These are phyloP conservation scores for Picea glauca DNA, from an alignment of 75 land plant species.

Conservation along the genomic window DNA sequence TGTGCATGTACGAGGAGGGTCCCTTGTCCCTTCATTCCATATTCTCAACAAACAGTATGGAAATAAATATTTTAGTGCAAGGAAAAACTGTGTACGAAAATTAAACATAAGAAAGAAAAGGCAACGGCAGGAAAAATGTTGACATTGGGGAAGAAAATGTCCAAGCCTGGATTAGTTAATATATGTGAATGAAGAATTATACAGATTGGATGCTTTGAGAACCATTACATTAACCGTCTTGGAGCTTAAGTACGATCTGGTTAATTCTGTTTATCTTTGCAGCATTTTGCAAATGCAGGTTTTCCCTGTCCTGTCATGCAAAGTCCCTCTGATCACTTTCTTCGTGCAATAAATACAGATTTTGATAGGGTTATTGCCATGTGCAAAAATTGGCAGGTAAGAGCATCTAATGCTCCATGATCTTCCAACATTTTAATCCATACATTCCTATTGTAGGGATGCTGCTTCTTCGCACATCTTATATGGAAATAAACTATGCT, in stretches of 20 bases:
- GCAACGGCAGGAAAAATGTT: not conserved
- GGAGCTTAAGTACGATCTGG: conserved; percentile 3
- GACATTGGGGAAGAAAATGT: not conserved
- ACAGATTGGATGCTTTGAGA: not conserved
- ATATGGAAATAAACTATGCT: not conserved
- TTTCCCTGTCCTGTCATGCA: conserved; percentile 92
- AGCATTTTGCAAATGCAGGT: conserved; percentile 92
- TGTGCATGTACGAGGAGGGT: not conserved
- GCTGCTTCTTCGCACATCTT: not conserved
- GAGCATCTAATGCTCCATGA: not conserved
- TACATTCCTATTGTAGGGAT: not conserved
- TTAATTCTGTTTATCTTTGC: conserved; percentile 17
- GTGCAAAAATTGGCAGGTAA: conserved; percentile 81
- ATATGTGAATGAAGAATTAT: not conserved
- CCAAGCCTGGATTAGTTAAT: not conserved
- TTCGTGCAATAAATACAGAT: conserved; percentile 76
- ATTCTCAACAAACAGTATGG: not conserved
- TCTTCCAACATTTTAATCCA: not conserved
- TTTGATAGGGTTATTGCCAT: conserved; percentile 74
- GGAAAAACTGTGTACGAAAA: not conserved
- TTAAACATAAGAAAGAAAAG: not conserved
- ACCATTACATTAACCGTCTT: not conserved
- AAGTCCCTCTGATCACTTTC: conserved; percentile 87
- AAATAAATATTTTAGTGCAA: not conserved
- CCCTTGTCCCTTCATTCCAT: not conserved